Evolutionary conservation across 805 yeast species (phyloP), one percentile per base, ranked within the genome.

Genomic region (Lipomyces japonicus): DNA sequence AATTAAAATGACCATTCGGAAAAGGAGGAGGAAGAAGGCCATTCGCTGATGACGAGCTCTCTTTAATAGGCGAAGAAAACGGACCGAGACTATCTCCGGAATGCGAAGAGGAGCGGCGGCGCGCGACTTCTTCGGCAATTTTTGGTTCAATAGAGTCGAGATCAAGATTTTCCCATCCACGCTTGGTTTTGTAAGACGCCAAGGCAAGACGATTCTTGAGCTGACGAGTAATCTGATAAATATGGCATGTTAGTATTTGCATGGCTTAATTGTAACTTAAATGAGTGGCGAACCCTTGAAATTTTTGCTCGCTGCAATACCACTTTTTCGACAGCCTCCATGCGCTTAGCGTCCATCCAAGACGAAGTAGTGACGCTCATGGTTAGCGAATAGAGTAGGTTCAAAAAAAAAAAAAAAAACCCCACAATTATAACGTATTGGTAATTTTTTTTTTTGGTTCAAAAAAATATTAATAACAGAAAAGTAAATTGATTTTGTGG

Each of bases 231-330:
- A 72, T 61, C 66, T 63, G 42, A 9, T 19, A 28, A 28, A 19
- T 21, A 34, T 4, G 31, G 9, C 41, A 28, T 14, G 14, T 28
- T 10, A 28, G 32, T 28, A 14, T 28, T 28, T 10, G 32, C 32
- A 28, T 10, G 14, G 14, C 32, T 28, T 10, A 14, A 10, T 28
- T 14, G 32, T 28, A 4, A n/a, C n/a, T 3, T 2, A n/a, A 25
- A 25, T n/a, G 21, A 16, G 32, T 24, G n/a, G 40, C 64, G 24
- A 55, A 61, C 65, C 25, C 73, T 57, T 23, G 74, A 66, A 44
- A 71, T 68, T 51, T 71, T 72, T 0, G 75, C 75, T 32, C 75
- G 64, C 24, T 68, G 64, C 35, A 71, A 64, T 19, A 72, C 71
- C 38, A 69, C 68, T 46, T 69, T 44, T 31, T 55, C 59, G 50